Evolutionary conservation across 2,329 filamentous ascomycete genomes (phyloP).

Genomic region (Ophiocordyceps camponoti-leonardi): DNA sequence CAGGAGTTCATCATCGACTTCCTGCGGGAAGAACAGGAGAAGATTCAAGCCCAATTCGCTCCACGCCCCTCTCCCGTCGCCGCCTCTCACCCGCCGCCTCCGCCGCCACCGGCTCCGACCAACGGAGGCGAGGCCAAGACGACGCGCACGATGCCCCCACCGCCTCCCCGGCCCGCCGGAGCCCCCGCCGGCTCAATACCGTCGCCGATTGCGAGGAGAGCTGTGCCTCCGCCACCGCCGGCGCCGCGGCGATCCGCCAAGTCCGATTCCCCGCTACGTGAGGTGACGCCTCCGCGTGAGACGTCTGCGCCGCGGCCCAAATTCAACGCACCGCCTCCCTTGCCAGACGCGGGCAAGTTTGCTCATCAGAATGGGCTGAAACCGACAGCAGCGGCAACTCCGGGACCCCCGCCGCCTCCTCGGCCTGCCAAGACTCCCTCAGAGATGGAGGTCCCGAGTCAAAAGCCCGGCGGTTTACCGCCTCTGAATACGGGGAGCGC

Average conservation of each 20-base stretch:
- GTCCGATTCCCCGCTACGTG: conserved; percentile 44
- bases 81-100: conserved; percentile 7
- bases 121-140: conserved; percentile 15
- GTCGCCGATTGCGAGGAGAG: conserved; percentile 5
- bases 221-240: conserved; percentile 15
- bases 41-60: conserved; percentile 8
- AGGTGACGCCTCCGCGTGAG: conserved; percentile 54
- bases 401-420: conserved; percentile 18
- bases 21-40: conserved; percentile 37
- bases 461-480: conserved; percentile 50
- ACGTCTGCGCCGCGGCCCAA: conserved; percentile 43
- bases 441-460: conserved; percentile 36
- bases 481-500: conserved; percentile 55
- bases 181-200: not conserved
- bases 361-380: conserved; percentile 33
- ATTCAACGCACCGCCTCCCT: conserved; percentile 73
- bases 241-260: conserved; percentile 43
- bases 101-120: conserved; percentile 9
- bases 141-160: conserved; percentile 18
- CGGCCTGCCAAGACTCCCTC: conserved; percentile 51
- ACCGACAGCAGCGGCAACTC: conserved; percentile 9
- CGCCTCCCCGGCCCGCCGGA: conserved; percentile 10
- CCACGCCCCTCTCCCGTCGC: conserved; percentile 5
- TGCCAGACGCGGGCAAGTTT: conserved; percentile 81
- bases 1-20: conserved; percentile 53